phyloP scores from a whole-genome alignment of 257 asterid genomes.

The Anisodus acutangulus region DNA sequence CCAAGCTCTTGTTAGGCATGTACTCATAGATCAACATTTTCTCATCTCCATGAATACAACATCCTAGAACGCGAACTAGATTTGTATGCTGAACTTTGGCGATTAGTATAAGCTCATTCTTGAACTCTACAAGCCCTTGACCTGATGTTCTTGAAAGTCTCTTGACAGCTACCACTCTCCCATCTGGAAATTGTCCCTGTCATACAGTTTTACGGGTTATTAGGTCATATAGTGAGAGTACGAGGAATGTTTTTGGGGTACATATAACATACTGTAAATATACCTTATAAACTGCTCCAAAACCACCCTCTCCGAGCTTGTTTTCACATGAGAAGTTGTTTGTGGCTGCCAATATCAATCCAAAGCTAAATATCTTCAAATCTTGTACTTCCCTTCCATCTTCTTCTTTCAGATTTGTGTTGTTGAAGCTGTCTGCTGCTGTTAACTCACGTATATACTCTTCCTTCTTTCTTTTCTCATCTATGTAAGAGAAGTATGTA shows the following conservation, averaged over 20 bases:
- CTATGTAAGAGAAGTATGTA: not conserved
- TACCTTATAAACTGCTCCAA: conserved; percentile 53
- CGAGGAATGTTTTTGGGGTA: not conserved
- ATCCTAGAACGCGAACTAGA: conserved; percentile 63
- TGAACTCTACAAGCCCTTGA: conserved; percentile 68
- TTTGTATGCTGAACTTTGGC: conserved; percentile 69
- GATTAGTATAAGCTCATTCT: conserved; percentile 61
- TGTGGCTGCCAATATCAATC: conserved; percentile 56
- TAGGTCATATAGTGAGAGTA: not conserved
- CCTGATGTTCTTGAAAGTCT: conserved; percentile 58
- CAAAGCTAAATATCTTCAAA: conserved; percentile 50
- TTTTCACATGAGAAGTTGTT: conserved; percentile 45
- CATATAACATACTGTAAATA: not conserved
- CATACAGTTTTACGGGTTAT: not conserved
- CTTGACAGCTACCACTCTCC: conserved; percentile 64
- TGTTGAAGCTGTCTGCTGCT: conserved; percentile 32
- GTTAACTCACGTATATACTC: conserved; percentile 35
- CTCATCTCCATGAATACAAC: conserved; percentile 58
- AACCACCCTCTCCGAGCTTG: conserved; percentile 72
- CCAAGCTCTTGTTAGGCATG: conserved; percentile 56
- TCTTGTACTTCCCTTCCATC: conserved; percentile 49
- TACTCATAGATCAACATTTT: conserved; percentile 66
- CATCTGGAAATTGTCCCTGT: conserved; percentile 58
- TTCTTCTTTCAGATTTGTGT: conserved; percentile 30
- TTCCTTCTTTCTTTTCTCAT: conserved; percentile 42